Conservation (phyloP, 2,329 filamentous ascomycete species). For the Aspergillus ustus region DNA sequence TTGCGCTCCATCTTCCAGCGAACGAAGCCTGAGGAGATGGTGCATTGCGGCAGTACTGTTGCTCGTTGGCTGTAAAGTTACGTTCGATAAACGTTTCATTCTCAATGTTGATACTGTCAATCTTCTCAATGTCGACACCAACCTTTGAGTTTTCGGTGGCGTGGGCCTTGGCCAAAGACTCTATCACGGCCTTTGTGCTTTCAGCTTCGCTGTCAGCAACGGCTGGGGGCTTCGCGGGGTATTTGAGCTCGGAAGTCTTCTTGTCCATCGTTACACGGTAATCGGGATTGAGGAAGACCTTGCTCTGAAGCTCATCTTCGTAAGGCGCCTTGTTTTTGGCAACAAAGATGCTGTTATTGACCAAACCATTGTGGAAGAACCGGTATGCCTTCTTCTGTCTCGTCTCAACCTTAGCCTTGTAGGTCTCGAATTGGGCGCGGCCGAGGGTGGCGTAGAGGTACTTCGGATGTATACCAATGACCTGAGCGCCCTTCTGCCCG, state of each 20-base stretch:
- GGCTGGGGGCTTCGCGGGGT: conserved; percentile 71
- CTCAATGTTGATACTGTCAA: conserved; percentile 84
- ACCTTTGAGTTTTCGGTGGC: conserved; percentile 72
- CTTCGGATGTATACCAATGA: conserved; percentile 93
- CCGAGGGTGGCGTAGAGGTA: conserved; percentile 96
- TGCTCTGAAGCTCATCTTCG: conserved; percentile 80
- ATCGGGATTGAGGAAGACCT: conserved; percentile 91
- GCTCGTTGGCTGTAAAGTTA: conserved; percentile 87
- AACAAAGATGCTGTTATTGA: conserved; percentile 97
- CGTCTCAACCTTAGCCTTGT: conserved; percentile 85
- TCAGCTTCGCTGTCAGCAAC: conserved; percentile 60
- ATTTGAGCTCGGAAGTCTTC: conserved; percentile 80
- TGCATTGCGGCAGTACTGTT: conserved; percentile 81
- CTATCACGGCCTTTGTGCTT: conserved; percentile 75
- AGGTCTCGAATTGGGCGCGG: conserved; percentile 76
- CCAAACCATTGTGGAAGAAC: conserved; percentile 96
- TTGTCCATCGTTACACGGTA: conserved; percentile 84
- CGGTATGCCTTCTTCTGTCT: conserved; percentile 98
- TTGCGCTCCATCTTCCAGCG: conserved; percentile 93
- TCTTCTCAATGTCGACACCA: conserved; percentile 91
- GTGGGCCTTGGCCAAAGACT: conserved; percentile 72
- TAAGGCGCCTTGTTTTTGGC: conserved; percentile 93
- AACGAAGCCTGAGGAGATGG: conserved; percentile 86
- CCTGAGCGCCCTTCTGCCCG: conserved; percentile 97
- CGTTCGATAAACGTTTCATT: conserved; percentile 94